Evolutionary conservation across 1,284 basidiomycete species (phyloP).

Genomic region (Ganoderma lucidum): DNA sequence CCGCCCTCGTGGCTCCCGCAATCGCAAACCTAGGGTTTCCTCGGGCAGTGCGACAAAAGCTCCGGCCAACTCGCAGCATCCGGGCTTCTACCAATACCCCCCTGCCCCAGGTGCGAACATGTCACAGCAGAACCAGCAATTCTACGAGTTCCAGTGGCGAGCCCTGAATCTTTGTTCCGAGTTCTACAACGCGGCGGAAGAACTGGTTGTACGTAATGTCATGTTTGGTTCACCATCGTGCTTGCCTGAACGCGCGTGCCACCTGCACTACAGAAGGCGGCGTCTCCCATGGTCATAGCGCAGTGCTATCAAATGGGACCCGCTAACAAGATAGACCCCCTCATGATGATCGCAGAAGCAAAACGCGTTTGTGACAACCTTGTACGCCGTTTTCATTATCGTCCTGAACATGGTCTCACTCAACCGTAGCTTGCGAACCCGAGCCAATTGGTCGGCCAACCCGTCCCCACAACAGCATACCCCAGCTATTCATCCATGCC

Average conservation of each 20-base stretch:
- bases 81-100: constrained; percentile 46
- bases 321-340: constrained; percentile 71
- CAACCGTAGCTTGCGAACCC: constrained; percentile 70
- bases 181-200: constrained; percentile 85
- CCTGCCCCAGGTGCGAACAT: constrained; percentile 44
- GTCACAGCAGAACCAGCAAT: constrained; percentile 76
- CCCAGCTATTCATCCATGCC: constrained; percentile 38
- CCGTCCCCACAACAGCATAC: constrained; percentile 64
- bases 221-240: constrained; percentile 18
- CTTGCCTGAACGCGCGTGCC: constrained; percentile 13
- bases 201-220: constrained; percentile 70
- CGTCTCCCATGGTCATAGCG: constrained; percentile 74
- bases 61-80: constrained; percentile 55
- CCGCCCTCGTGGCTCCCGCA: constrained; percentile 79
- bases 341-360: constrained; percentile 75
- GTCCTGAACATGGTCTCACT: constrained; percentile 22
- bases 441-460: constrained; percentile 64
- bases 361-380: constrained; percentile 80
- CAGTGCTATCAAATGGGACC: constrained; percentile 82
- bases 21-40: constrained; percentile 58
- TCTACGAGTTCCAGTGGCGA: constrained; percentile 86
- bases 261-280: constrained; percentile 62
- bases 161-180: constrained; percentile 81
- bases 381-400: constrained; percentile 49
- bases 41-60: constrained; percentile 39